Evolutionary conservation across 108 stramenopile genomes (phyloP).

Genomic region (Cylindrotheca closterium): DNA sequence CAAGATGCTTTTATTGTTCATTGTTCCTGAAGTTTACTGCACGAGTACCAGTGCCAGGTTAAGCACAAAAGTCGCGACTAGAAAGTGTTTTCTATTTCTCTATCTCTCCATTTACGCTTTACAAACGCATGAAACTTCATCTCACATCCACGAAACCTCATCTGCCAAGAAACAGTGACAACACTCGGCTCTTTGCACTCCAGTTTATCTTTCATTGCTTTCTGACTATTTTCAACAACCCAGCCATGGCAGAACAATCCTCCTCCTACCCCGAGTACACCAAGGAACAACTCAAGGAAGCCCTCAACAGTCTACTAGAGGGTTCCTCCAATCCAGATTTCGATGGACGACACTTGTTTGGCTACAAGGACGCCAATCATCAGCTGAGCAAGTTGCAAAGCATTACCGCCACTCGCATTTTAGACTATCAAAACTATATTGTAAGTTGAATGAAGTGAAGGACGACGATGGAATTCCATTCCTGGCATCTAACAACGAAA

Average conservation of each 20-base stretch:
- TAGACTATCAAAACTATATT: conserved; percentile 57
- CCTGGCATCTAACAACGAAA: neutral
- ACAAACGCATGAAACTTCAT: no score
- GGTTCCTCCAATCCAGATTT: conserved; percentile 32
- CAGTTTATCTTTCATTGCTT: no score
- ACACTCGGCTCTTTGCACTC: no score
- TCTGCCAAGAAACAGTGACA: no score
- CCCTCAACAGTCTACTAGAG: conserved; percentile 46
- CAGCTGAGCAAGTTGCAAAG: conserved; percentile 79
- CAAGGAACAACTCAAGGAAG: conserved; percentile 47
- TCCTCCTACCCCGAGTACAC: conserved; percentile 37
- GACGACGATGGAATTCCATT: neutral
- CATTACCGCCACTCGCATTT: conserved; percentile 72
- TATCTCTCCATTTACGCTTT: no score
- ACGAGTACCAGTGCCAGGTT: no score
- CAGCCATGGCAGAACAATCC: conserved; percentile 1
- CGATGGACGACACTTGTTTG: conserved; percentile 67
- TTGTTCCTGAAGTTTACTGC: no score
- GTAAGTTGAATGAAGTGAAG: conserved; percentile 10
- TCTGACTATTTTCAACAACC: no score
- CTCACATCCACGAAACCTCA: no score
- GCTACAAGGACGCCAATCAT: conserved; percentile 49
- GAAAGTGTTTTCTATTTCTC: no score
- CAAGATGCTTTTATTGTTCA: no score
- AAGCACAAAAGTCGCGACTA: no score